Base-by-base conservation (phyloP, 768 basidiomycete species). In the Galerina marginata region DNA sequence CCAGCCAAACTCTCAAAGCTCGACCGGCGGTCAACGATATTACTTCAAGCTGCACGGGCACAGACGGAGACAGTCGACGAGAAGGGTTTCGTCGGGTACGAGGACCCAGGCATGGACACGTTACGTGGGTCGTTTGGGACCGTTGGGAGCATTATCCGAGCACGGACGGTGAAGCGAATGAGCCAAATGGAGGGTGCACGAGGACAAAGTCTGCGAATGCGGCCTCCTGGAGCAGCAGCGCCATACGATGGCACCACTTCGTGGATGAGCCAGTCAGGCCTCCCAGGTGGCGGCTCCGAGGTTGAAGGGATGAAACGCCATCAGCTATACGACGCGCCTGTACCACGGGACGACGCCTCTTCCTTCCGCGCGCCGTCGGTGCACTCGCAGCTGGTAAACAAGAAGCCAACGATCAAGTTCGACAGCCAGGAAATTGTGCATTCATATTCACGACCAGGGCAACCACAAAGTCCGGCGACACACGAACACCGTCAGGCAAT, bases 21-120 rank as follows among this genome's bases (percentile, higher is more conserved):
- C 67, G 97, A 99, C 71, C 83, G 96, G 15, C 84, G 91, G 37
- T 91, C 93, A 1, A 98, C 97, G 0, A 84, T 98, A 49, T 86
- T 99, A 23, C 83, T 99, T 36, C 88, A 93, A 73, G 96, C 93
- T n/a, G 84, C 93, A 1, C 85, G 88, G 16, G 71, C 80, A 23
- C 86, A 88, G 45, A 91, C 91, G 2, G 89, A 91, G 63, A 78
- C 79, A 0, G 66, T 81, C 37, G 88, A 89, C 56, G 93, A 95
- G 73, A 92, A 93, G 69, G 86, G 76, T 12, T 67, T 80, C 1
- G 60, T 83, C 4, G 88, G 85, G 0, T 58, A 87, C 16, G 95
- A 98, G 72, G 94, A 99, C 65, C 96, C 96, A 0, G 96, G 96
- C 2, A 91, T 97, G 72, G 95, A 95, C 62, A 85, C 95, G 2